These are phyloP conservation scores for Aureobasidium melanogenum DNA, from an alignment of 2,329 filamentous ascomycete genomes.

Conservation along the genomic window DNA sequence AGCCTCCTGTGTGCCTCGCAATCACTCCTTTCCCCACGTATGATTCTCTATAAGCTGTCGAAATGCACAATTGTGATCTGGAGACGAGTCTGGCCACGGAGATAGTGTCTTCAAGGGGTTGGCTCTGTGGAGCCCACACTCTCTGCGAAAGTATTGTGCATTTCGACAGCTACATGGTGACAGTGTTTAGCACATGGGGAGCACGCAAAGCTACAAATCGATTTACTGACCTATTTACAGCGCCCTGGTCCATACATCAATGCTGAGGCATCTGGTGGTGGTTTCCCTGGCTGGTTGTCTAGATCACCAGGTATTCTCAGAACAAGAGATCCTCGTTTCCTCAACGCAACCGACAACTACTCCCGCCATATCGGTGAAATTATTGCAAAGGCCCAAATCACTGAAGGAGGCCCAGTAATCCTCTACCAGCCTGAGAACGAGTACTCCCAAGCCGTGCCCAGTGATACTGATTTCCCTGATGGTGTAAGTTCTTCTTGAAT, in stretches of 20 bases:
- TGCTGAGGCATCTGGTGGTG: slow-evolving; percentile 66
- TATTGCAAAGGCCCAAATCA: slow-evolving; percentile 70
- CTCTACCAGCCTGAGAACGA: slow-evolving; percentile 72
- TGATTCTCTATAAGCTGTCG: too few relatives aligned
- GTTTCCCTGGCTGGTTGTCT: slow-evolving; percentile 73
- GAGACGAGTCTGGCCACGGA: too few relatives aligned
- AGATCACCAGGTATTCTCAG: slow-evolving; percentile 56
- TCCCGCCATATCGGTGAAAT: slow-evolving; percentile 44
- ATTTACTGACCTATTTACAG: not conserved
- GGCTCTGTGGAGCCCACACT: not conserved
- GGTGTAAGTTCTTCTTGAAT: slow-evolving; percentile 19
- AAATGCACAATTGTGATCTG: too few relatives aligned
- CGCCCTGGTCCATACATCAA: slow-evolving; percentile 67
- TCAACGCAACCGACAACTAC: slow-evolving; percentile 54
- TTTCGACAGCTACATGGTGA: not conserved
- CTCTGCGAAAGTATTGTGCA: not conserved
- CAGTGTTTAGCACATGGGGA: not conserved
- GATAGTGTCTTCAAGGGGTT: too few relatives aligned
- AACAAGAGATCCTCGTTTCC: slow-evolving; percentile 52
- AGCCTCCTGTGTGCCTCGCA: too few relatives aligned
- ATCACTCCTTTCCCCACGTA: too few relatives aligned
- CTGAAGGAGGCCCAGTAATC: slow-evolving; percentile 72
- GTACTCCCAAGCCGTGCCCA: not conserved
- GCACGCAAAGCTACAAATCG: not conserved
- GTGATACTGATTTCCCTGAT: slow-evolving; percentile 48